Evolutionary conservation across 441 rosid species (phyloP), one percentile per base, ranked within the genome.

Genomic region (Brassica balearica): DNA sequence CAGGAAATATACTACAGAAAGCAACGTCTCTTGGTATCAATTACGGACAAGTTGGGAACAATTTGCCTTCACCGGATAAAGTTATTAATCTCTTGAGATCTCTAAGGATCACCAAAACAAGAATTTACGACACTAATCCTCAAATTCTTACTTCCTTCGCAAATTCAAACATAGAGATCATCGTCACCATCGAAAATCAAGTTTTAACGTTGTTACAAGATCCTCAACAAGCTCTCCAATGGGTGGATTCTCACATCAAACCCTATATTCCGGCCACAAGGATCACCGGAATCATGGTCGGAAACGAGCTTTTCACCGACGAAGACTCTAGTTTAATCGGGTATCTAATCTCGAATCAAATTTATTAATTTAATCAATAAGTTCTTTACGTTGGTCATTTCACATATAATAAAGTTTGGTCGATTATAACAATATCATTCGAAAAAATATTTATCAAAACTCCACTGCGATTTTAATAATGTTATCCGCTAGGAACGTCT

Each of bases 41-140:
- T 23, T 90, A 90, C 34, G 95, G 95, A 5, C 95, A 90, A 85
- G 85, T 90, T 43, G 95, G 77, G 36, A 82, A 86, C 72, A 82
- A 88, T 82, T 76, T 90, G 72, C 92, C 82, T 7, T 69, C 88
- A n/a, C 91, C 95, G 2, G 87, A 89, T 32, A 80, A 75, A 70
- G 95, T 90, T 3, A 82, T 87, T 4, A 80, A 73, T 71, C 90
- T 90, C 65, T 53, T 90, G 69, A 80, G 86, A 60, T 74, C 92
- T 38, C 62, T 87, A 41, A 83, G 84, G 84, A 65, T 88, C 64
- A 86, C 86, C 9, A 90, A 89, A 72, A 81, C 90, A n/a, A 85
- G 89, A 84, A 88, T 90, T 48, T 90, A 88, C 22, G 90, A 90
- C 83, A 88, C 92, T 2, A 90, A 86, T 62, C 92, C 92, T 12